Base-by-base conservation (phyloP, 2,329 filamentous ascomycete genomes). In the Neurospora crassa region DNA sequence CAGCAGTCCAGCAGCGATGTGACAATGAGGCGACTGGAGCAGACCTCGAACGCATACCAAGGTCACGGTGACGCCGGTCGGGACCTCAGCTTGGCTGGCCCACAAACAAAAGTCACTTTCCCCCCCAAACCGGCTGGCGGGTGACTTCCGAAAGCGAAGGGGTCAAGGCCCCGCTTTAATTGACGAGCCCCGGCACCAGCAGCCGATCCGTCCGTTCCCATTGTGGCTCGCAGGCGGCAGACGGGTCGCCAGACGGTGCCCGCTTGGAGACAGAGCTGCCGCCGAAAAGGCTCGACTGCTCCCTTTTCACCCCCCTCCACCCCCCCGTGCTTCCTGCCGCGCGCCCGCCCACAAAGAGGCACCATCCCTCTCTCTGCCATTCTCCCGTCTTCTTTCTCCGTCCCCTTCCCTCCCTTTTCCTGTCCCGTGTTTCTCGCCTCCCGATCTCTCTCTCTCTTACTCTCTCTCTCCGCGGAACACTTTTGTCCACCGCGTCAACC, bases 171-270 rank as follows among this genome's bases (percentile, higher is more conserved):
- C 76, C 75, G 76, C 75, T 76, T 73, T 75, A 67, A 72, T 69
- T 73, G 73, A 74, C 67, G 72, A 70, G 67, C 75, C 75, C 75
- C 76, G 76, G 76, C 76, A 77, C 73, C 76, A 76, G 76, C 75
- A 77, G 76, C 76, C 76, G 76, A 77, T 76, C 75, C 76, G 76
- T 74, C 75, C 75, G 75, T 72, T 74, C 72, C 24, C 70, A 75
- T 72, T 76, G 73, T 75, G 73, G 75, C 72, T 73, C 53, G 53
- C 53, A 63, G 53, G 53, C 53, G 53, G 53, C 53, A 63, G 53
- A 63, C 53, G 53, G 53, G 53, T 63, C 53, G 24, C 29, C 53
- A 63, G 53, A 63, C 53, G 53, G 53, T 63, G 53, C 53, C 53
- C 53, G 53, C 53, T 59, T 59, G 53, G 24, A 34, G 53, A 59